These are phyloP conservation scores for Coniosporium apollinis DNA, from an alignment of 495 filamentous ascomycete species.

Conservation along the genomic window DNA sequence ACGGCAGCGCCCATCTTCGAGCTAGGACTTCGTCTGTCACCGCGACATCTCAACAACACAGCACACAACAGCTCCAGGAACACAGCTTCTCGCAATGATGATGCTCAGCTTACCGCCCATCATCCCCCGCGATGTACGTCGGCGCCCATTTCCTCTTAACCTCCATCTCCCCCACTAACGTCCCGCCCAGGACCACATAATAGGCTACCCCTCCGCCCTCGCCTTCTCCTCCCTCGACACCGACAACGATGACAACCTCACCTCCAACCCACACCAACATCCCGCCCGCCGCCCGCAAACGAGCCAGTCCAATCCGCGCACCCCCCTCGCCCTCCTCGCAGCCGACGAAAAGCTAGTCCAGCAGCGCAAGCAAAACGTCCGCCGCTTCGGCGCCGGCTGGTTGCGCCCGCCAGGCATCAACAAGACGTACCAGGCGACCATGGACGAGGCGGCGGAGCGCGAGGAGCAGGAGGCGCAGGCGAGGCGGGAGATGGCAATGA, in stretches of 20 bases:
- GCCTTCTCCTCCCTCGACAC: slow-evolving; percentile 6
- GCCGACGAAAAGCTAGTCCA: slow-evolving; percentile 22
- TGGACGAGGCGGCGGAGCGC: slow-evolving; percentile 26
- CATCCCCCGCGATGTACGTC: slow-evolving; percentile 15
- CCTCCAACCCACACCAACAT: not conserved
- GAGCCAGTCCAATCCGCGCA: not conserved
- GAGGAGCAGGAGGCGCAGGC: slow-evolving; percentile 23
- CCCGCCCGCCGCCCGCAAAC: not conserved
- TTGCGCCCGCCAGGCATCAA: slow-evolving; percentile 26
- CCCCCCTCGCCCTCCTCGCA: slow-evolving; percentile 13
- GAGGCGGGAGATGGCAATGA: slow-evolving; percentile 17
- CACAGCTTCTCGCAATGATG: too few species aligned
- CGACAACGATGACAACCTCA: slow-evolving; percentile 1
- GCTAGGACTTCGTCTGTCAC: too few species aligned
- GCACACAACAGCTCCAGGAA: too few species aligned
- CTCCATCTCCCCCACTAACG: slow-evolving; percentile 3
- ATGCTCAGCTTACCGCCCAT: slow-evolving; percentile 19
- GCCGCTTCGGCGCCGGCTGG: slow-evolving; percentile 26
- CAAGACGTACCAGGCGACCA: slow-evolving; percentile 28
- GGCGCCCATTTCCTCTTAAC: not conserved
- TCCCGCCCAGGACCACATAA: not conserved
- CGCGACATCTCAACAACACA: slow-evolving; percentile 2
- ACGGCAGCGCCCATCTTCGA: too few species aligned
- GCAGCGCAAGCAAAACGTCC: slow-evolving; percentile 23
- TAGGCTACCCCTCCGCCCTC: slow-evolving; percentile 5